Base-by-base conservation (phyloP, 352 stramenopile species). In the Phytophthora aleatoria region DNA sequence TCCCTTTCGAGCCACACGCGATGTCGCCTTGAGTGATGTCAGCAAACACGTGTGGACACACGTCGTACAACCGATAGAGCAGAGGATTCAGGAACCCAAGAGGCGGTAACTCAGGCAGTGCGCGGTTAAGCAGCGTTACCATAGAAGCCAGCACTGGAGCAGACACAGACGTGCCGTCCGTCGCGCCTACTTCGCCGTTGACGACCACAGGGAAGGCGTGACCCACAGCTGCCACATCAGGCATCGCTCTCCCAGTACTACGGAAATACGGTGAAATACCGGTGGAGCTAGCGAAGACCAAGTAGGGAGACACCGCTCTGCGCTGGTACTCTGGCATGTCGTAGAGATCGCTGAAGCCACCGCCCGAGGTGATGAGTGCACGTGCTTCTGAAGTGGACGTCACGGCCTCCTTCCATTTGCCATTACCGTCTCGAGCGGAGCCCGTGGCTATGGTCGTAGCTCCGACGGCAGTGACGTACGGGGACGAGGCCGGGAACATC, bases 31-130 rank as follows among this genome's bases (percentile, higher is more conserved):
- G 61, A 0, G 77, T 84, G 51, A 94, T 79, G 56, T 94, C 85
- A 0, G 57, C 45, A 56, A 94, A 94, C 28, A 94, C 79, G n/a
- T 87, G 67, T 3, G 85, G 83, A 42, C 83, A 92, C 16, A 77
- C 64, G 0, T 76, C 64, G 33, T 81, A 63, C 8, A 92, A 55
- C 28, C 84, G 65, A 72, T 94, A 94, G 26, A 94, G 68, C 16
- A 91, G 57, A 6, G 85, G 85, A 28, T 91, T 91, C 5, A 92
- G 59, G 54, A 92, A 94, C 13, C 85, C 85, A 1, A 94, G 70
- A 20, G 73, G 67, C 0, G 78, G 67, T 3, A 76, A 33, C 0
- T 73, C 65, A 7, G 69, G 61, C 2, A 80, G 53, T 6, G 87
- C 72, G 1, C 73, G 75, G 61, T 94, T 94, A 15, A 91, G 55